phyloP scores from a whole-genome alignment of 768 basidiomycete genomes.

The Crepidotus variabilis region DNA sequence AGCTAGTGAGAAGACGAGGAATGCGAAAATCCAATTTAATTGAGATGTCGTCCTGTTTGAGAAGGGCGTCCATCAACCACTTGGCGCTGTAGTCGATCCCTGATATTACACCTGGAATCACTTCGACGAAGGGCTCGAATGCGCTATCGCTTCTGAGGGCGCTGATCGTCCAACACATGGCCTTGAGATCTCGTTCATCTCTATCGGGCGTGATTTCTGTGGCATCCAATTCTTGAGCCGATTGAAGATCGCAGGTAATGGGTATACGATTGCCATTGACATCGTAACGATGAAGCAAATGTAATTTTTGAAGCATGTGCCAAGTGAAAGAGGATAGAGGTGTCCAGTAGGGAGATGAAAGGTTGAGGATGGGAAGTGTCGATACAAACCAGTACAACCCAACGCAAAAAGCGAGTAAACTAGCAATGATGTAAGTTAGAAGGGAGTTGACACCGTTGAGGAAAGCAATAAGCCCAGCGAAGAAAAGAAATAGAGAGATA shows the following conservation, averaged over 20 bases:
- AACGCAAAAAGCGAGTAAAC: conserved; percentile 24
- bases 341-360: conserved; percentile 32
- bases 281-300: conserved; percentile 21
- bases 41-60: conserved; percentile 25
- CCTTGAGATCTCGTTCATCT: conserved; percentile 34
- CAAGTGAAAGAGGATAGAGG: conserved; percentile 30
- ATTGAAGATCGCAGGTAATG: conserved; percentile 19
- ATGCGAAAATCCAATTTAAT: conserved; percentile 31
- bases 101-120: conserved; percentile 30
- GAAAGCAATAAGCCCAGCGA: conserved; percentile 45
- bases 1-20: conserved; percentile 28
- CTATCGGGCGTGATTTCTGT: conserved; percentile 28
- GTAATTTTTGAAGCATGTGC: conserved; percentile 22
- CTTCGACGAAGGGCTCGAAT: conserved; percentile 31
- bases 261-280: conserved; percentile 13
- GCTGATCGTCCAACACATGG: conserved; percentile 36
- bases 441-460: conserved; percentile 31
- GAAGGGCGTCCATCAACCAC: conserved; percentile 27
- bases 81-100: conserved; percentile 37
- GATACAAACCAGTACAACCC: conserved; percentile 28
- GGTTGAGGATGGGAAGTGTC: conserved; percentile 27
- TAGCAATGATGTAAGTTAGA: conserved; percentile 28
- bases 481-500: conserved; percentile 45
- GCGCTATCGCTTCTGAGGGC: conserved; percentile 30
- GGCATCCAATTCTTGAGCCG: conserved; percentile 31